Percentiles rank a stretch among this genome's conserved stretches.
These are phyloP conservation scores for Ambrosiella cleistominuta DNA, from an alignment of 2,329 filamentous ascomycete species.

Conservation along the genomic window DNA sequence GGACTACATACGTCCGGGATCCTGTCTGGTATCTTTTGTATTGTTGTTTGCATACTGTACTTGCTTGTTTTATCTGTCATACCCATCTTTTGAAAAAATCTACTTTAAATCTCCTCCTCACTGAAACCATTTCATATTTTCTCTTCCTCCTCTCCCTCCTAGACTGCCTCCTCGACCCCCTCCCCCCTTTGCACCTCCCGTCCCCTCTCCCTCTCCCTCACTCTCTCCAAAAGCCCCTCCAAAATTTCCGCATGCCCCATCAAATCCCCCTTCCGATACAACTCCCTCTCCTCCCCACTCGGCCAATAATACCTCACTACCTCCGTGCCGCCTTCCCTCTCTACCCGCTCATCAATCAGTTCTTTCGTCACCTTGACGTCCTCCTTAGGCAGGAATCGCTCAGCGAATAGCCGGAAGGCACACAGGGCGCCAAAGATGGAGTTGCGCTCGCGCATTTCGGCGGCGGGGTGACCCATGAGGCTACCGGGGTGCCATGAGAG, in stretches of 20 bases:
- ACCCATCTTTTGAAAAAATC: not conserved
- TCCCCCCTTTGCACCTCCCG: slow-evolving; percentile 4
- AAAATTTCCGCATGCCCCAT: slow-evolving; percentile 8
- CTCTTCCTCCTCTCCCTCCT: not conserved
- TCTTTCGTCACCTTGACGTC: slow-evolving; percentile 19
- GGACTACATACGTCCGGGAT: not conserved
- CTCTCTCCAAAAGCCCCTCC: slow-evolving; percentile 1
- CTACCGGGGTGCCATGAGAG: slow-evolving; percentile 25
- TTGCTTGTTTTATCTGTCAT: not conserved
- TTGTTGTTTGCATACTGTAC: not conserved
- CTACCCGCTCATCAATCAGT: slow-evolving; percentile 16
- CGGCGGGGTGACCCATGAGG: slow-evolving; percentile 13
- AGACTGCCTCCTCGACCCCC: not conserved
- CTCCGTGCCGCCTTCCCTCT: slow-evolving; percentile 7
- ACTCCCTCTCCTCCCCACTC: slow-evolving; percentile 20
- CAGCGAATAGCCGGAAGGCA: slow-evolving; percentile 31
- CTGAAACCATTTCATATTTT: not conserved
- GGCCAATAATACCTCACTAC: slow-evolving; percentile 24
- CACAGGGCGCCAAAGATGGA: slow-evolving; percentile 23
- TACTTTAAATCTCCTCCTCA: not conserved
- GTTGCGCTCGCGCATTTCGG: slow-evolving; percentile 18
- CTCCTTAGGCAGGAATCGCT: slow-evolving; percentile 23
- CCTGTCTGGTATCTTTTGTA: not conserved
- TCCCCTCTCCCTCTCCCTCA: not conserved
- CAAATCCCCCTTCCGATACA: slow-evolving; percentile 17